Base-by-base conservation (phyloP, 768 basidiomycete species). In the Harrya chromipes region DNA sequence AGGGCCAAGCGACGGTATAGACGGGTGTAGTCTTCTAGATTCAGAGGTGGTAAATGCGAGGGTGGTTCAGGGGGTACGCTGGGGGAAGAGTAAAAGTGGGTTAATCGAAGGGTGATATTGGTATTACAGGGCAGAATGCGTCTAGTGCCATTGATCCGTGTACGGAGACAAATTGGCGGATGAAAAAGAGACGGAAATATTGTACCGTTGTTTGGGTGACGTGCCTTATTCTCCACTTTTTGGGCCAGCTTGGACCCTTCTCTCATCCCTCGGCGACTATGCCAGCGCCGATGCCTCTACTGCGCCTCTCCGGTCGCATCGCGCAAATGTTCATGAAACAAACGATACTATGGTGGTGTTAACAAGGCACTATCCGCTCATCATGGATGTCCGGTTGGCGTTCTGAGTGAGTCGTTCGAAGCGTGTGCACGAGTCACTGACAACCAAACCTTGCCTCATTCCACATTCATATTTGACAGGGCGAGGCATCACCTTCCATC, bases 1-100 rank as follows among this genome's bases (percentile, higher is more conserved):
- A 80, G 65, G 0, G 90, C 90, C 8, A 94, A 77, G 17, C 82
- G 78, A 36, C 82, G 84, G 58, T 91, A 87, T 60, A 91, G 85
- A 17, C 74, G 77, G 4, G 92, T 81, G 62, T 93, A 93, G 58
- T 87, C 79, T 44, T 90, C 82, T 33, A 79, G 66, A 54, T 75
- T 72, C 23, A 67, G 53, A n/a, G 71, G 68, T 13, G 65, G 64
- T 27, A 63, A 41, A 17, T 64, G 47, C 1, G 45, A 24, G 17
- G 43, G 44, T 8, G 41, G 6, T 17, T 53, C 55, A 33, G 48
- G 17, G 21, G 20, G 40, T 38, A 34, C 31, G 10, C 19, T 42
- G 1, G 50, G 43, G 12, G 33, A 45, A 16, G 43, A 2, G 40
- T 12, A 20, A 40, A 27, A 31, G 53, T 3, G 4, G 12, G 2